phyloP scores from a whole-genome alignment of 2,329 filamentous ascomycete genomes.

The Dactylellina cionopaga region DNA sequence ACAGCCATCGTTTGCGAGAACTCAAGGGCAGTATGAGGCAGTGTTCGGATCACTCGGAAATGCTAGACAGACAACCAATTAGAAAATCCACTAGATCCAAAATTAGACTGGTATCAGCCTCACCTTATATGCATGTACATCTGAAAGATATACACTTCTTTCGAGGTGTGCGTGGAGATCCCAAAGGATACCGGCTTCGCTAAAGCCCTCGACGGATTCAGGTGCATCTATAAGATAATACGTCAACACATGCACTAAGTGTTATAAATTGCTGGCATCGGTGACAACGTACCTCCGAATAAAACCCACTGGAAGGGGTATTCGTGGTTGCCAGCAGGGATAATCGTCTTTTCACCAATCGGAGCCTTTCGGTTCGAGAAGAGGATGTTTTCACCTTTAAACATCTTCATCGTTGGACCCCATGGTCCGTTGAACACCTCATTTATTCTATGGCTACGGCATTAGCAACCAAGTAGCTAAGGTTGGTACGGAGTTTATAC shows the following conservation, averaged over 20 bases:
- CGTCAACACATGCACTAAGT: conserved; percentile 2
- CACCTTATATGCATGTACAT: conserved; percentile 78
- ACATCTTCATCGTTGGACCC: conserved; percentile 69
- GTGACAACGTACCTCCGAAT: conserved; percentile 69
- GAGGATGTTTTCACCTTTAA: conserved; percentile 76
- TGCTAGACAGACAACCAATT: conserved; percentile 61
- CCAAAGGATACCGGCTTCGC: conserved; percentile 87
- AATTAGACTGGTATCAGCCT: conserved; percentile 23
- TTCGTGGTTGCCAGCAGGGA: conserved; percentile 81
- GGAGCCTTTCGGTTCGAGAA: conserved; percentile 62
- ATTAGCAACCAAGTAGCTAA: conserved; percentile 63
- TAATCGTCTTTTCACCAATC: conserved; percentile 67
- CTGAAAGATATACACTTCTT: conserved; percentile 86
- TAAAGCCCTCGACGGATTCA: conserved; percentile 90
- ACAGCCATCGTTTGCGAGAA: conserved; percentile 90
- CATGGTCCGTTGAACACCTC: conserved; percentile 69
- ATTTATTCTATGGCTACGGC: conserved; percentile 61
- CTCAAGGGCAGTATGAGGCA: conserved; percentile 79
- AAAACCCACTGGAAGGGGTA: conserved; percentile 81
- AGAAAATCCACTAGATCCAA: conserved; percentile 17
- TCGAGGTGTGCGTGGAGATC: conserved; percentile 89
- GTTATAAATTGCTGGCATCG: conserved; percentile 59
- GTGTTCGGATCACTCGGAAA: conserved; percentile 78
- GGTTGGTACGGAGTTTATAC: conserved; percentile 58
- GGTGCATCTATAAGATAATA: conserved; percentile 60